These are phyloP conservation scores for Rhodotorula sp. DNA, from an alignment of 1,284 basidiomycete species.

Conservation along the genomic window DNA sequence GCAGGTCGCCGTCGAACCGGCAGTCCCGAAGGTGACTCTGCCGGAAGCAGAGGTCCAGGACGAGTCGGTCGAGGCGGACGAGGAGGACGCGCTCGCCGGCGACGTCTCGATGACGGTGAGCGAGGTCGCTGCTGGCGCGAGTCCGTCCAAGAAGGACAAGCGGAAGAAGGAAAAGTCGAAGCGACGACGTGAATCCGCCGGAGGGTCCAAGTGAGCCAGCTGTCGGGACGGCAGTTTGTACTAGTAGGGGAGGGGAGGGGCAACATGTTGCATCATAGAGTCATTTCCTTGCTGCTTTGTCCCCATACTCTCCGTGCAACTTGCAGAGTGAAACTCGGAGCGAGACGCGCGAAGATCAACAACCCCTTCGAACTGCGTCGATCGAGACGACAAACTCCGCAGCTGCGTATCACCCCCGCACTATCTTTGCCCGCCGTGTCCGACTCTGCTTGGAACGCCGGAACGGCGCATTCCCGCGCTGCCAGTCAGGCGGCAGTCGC, in stretches of 20 bases:
- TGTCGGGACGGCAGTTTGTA: background rate
- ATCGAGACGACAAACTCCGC: too few relatives aligned
- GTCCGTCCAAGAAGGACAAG: conserved; percentile 16
- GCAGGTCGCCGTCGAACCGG: background rate
- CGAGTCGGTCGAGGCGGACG: conserved; percentile 20
- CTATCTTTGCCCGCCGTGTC: too few relatives aligned
- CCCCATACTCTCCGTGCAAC: too few relatives aligned
- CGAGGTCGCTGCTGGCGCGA: conserved; percentile 4
- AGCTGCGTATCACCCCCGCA: too few relatives aligned
- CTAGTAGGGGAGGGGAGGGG: background rate
- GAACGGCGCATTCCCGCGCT: too few relatives aligned
- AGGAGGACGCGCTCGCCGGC: conserved; percentile 13
- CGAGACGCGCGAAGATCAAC: too few relatives aligned
- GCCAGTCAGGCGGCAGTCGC: too few relatives aligned
- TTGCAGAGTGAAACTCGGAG: too few relatives aligned
- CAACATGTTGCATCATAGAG: background rate
- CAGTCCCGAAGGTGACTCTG: background rate
- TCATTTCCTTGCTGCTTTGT: too few relatives aligned
- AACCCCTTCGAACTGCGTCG: too few relatives aligned
- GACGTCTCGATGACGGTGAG: background rate
- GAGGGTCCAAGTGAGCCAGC: background rate
- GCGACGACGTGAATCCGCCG: conserved; percentile 27
- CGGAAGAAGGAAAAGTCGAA: conserved; percentile 30
- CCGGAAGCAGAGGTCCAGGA: conserved; percentile 23
- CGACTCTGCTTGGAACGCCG: too few relatives aligned